Percentiles rank a stretch among this genome's conserved stretches.
Conservation (phyloP, 2,329 filamentous ascomycete species). For the Arthrobotrys entomopaga region DNA sequence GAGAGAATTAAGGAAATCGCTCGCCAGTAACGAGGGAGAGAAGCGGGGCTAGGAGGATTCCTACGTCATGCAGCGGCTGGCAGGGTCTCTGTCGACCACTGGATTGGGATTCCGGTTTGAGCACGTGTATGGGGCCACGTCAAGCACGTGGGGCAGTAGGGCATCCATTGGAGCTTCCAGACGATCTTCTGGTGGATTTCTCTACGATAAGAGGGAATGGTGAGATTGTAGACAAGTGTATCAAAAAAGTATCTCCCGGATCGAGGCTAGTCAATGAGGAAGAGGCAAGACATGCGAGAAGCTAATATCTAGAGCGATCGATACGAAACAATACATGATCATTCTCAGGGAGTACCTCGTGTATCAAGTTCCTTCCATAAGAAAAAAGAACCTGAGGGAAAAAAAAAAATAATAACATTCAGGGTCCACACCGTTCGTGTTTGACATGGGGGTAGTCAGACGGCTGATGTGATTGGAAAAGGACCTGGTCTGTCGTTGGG, state of each 20-base stretch:
- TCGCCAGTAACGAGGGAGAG: not conserved
- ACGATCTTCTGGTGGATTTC: conserved; percentile 19
- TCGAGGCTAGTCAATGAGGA: conserved; percentile 3
- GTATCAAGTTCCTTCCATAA: not conserved
- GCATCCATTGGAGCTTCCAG: conserved; percentile 18
- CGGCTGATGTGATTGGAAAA: conserved; percentile 33
- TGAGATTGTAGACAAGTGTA: conserved; percentile 36
- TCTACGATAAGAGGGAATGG: not conserved
- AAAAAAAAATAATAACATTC: conserved; percentile 29
- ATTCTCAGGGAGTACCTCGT: not conserved
- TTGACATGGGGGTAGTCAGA: conserved; percentile 32
- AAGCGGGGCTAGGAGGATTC: not conserved
- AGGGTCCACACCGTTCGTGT: conserved; percentile 48
- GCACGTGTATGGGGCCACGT: conserved; percentile 35
- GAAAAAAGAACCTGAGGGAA: conserved; percentile 27
- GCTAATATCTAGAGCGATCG: not conserved
- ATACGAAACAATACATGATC: conserved; percentile 27
- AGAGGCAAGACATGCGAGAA: not conserved
- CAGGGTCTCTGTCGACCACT: conserved; percentile 41
- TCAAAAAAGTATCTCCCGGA: conserved; percentile 4
- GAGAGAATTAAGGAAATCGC: not conserved
- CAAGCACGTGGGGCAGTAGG: conserved; percentile 41
- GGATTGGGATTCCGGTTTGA: conserved; percentile 19
- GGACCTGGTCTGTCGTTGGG: conserved; percentile 43
- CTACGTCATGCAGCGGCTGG: conserved; percentile 37